Percentiles rank a stretch among this genome's conserved stretches.
phyloP scores from a whole-genome alignment of 805 yeast species.

The Ogataea dorogensis region DNA sequence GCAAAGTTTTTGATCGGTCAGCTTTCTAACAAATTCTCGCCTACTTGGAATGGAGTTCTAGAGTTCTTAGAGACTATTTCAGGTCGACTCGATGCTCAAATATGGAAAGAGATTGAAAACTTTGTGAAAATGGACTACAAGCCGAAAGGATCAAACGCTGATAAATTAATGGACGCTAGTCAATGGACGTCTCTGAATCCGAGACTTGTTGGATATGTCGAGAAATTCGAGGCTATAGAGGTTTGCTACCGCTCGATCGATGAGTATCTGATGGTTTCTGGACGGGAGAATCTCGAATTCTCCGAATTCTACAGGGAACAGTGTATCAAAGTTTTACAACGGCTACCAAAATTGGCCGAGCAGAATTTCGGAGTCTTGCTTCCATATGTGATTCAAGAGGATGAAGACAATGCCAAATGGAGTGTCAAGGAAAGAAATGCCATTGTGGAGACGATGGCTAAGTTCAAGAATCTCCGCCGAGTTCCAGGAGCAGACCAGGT shows the following conservation, averaged over 20 bases:
- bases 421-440: conserved; percentile 49
- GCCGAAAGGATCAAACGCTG: neutral
- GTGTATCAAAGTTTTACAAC: conserved; percentile 53
- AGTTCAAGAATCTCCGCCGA: conserved; percentile 62
- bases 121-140: conserved; percentile 31
- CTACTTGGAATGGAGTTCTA: conserved; percentile 76
- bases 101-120: conserved; percentile 55
- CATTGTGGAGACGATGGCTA: conserved; percentile 59
- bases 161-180: neutral
- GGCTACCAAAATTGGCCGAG: conserved; percentile 71
- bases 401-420: conserved; percentile 34
- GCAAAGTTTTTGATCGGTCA: conserved; percentile 64
- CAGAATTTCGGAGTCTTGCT: conserved; percentile 52
- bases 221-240: conserved; percentile 29
- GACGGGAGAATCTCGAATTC: conserved; percentile 38
- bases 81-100: conserved; percentile 38
- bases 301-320: conserved; percentile 53
- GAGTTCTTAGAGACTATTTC: conserved; percentile 55
- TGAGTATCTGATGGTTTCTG: conserved; percentile 37
- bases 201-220: conserved; percentile 43
- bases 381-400: conserved; percentile 51
- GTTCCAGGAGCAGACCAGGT: conserved; percentile 53
- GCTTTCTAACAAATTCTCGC: conserved; percentile 72
- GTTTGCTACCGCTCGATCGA: conserved; percentile 35
- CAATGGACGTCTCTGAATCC: conserved; percentile 41